Evolutionary conservation across 345 rosid genomes (phyloP).

Genomic region (Combretum micranthum): DNA sequence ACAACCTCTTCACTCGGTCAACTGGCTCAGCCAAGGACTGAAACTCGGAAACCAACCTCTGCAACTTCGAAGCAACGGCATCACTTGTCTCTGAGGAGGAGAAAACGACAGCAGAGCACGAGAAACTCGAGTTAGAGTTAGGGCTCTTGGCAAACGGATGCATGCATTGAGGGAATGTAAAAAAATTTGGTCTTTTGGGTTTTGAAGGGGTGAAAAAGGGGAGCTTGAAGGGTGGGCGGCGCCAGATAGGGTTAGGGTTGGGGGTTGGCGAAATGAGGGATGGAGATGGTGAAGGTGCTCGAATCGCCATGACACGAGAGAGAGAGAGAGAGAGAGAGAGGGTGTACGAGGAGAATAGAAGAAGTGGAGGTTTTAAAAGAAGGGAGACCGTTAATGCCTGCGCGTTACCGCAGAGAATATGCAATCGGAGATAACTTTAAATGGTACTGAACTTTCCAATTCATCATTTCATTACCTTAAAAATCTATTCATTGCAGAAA

Average conservation of each 20-base stretch:
- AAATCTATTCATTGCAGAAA: no score
- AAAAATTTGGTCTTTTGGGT: slow-evolving; percentile 9
- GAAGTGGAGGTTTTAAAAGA: slow-evolving; percentile 13
- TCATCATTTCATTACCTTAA: no score
- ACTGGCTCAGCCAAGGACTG: slow-evolving; percentile 46
- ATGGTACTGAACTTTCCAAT: no score
- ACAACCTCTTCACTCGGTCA: slow-evolving; percentile 68
- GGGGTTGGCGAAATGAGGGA: no score
- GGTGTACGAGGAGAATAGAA: slow-evolving; percentile 7
- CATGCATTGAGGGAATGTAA: slow-evolving; percentile 28
- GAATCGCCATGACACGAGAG: no score
- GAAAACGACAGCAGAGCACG: slow-evolving; percentile 46
- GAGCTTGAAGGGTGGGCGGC: neutral
- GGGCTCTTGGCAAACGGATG: slow-evolving; percentile 17
- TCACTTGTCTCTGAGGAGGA: slow-evolving; percentile 40
- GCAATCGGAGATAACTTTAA: neutral
- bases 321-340: neutral
- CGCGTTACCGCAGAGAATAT: neutral
- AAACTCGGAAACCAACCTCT: slow-evolving; percentile 51
- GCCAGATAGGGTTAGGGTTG: no score
- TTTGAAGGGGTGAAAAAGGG: neutral
- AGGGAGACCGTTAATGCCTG: neutral
- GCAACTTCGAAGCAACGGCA: slow-evolving; percentile 40
- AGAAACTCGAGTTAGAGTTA: slow-evolving; percentile 25
- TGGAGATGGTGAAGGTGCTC: no score